Evolutionary conservation across 2,329 filamentous ascomycete genomes (phyloP).

Genomic region (Huntiella omanensis): DNA sequence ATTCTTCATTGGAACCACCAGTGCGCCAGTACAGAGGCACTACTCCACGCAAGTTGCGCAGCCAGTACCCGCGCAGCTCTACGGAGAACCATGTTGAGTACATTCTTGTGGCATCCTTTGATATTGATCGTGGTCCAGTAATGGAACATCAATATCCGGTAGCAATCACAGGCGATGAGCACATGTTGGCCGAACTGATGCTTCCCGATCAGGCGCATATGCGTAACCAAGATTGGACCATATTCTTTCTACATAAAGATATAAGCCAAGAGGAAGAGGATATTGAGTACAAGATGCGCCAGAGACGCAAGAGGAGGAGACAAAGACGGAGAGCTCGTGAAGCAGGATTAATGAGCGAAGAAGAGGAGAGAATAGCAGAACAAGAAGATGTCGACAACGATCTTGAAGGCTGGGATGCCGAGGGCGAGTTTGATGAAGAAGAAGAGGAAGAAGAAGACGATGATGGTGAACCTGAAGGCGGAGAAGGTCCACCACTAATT

Average conservation of each 20-base stretch:
- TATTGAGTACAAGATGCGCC: constrained; percentile 41
- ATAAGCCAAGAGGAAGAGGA: constrained; percentile 69
- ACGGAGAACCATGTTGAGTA: constrained; percentile 94
- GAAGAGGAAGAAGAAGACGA: constrained; percentile 34
- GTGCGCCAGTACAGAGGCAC: constrained; percentile 30
- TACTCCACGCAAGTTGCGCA: constrained; percentile 40
- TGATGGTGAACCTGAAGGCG: constrained; percentile 46
- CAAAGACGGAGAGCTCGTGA: constrained; percentile 32
- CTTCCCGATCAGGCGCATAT: constrained; percentile 91
- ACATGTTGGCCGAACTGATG: constrained; percentile 97
- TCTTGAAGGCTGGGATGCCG: constrained; percentile 31
- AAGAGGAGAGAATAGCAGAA: constrained; percentile 19
- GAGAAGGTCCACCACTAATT: constrained; percentile 77
- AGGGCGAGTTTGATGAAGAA: constrained; percentile 28
- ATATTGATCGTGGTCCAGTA: constrained; percentile 85
- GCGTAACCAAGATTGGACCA: constrained; percentile 93
- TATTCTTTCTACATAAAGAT: constrained; percentile 97
- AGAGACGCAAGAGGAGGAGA: constrained; percentile 32
- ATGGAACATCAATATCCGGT: constrained; percentile 98
- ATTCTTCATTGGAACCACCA: constrained; percentile 33
- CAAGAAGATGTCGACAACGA: constrained; percentile 25
- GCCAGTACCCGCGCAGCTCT: constrained; percentile 57
- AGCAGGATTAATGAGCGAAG: constrained; percentile 28
- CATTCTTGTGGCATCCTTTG: constrained; percentile 90
- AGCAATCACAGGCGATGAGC: constrained; percentile 88